Evolutionary conservation across 805 yeast species (phyloP).

Genomic region (Lipomyces japonicus): DNA sequence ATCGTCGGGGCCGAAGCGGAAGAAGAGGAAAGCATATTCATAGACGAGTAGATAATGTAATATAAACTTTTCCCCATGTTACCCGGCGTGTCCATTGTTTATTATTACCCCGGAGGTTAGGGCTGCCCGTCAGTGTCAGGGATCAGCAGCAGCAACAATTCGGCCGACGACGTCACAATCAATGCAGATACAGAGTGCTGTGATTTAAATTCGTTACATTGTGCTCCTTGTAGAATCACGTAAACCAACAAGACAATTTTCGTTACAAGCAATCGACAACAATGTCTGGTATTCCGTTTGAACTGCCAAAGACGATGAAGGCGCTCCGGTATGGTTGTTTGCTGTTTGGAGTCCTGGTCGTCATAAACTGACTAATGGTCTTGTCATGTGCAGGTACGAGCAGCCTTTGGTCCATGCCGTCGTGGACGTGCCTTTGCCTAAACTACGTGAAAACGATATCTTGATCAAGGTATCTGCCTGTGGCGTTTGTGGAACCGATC

Average conservation of each 20-base stretch:
- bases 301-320: slow-evolving; percentile 24
- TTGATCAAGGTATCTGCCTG: slow-evolving; percentile 26
- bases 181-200: no score
- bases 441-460: slow-evolving; percentile 22
- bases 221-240: no score
- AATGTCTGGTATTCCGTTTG: slow-evolving; percentile 12
- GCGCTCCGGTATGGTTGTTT: slow-evolving; percentile 19
- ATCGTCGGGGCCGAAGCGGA: background rate
- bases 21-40: background rate
- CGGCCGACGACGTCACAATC: no score
- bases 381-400: slow-evolving; percentile 14
- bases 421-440: slow-evolving; percentile 18
- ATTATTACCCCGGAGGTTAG: no score
- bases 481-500: slow-evolving; percentile 27
- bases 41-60: background rate
- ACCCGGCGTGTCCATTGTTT: background rate
- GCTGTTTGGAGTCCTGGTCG: background rate
- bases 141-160: no score
- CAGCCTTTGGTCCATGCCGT: slow-evolving; percentile 20
- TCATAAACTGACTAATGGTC: background rate
- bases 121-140: no score
- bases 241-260: no score
- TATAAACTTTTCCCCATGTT: background rate
- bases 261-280: no score
- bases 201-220: no score